phyloP scores from a whole-genome alignment of 495 filamentous ascomycete genomes.

The Aspergillus biplanus region DNA sequence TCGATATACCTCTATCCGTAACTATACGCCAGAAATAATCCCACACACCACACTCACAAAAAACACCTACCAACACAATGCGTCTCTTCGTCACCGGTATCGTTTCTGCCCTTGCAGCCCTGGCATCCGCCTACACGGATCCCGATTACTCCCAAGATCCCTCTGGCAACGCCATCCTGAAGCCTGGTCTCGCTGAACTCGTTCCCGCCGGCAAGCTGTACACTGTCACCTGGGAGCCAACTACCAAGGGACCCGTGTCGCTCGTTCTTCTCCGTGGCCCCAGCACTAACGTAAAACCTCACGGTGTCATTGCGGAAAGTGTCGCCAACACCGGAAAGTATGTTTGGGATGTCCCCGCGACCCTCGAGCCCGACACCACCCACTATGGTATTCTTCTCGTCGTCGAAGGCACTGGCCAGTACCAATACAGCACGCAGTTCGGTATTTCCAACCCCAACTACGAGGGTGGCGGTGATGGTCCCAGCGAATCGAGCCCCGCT shows the following conservation, averaged over 20 bases:
- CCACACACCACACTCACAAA: constrained; percentile 20
- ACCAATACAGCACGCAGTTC: constrained; percentile 74
- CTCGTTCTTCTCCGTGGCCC: constrained; percentile 67
- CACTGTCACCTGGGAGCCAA: constrained; percentile 64
- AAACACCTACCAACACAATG: constrained; percentile 45
- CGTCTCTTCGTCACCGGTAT: constrained; percentile 51
- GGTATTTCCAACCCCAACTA: constrained; percentile 59
- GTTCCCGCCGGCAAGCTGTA: constrained; percentile 60
- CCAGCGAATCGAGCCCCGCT: constrained; percentile 10
- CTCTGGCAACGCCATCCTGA: constrained; percentile 59
- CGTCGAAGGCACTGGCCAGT: constrained; percentile 61
- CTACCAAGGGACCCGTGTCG: constrained; percentile 53
- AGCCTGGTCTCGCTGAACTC: constrained; percentile 53
- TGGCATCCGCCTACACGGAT: constrained; percentile 56
- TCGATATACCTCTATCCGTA: too few relatives aligned
- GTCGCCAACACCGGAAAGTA: constrained; percentile 62
- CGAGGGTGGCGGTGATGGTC: neutral
- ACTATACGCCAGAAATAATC: constrained; percentile 3
- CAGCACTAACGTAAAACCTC: constrained; percentile 55
- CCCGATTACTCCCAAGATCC: constrained; percentile 53
- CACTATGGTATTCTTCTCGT: constrained; percentile 72
- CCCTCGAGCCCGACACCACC: constrained; percentile 51
- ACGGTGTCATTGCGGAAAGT: constrained; percentile 58
- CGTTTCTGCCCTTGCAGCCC: constrained; percentile 51
- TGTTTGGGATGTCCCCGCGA: constrained; percentile 57